Evolutionary conservation across 2,329 filamentous ascomycete species (phyloP), one percentile per base, ranked within the genome.

Genomic region (Plenodomus lindquistii): DNA sequence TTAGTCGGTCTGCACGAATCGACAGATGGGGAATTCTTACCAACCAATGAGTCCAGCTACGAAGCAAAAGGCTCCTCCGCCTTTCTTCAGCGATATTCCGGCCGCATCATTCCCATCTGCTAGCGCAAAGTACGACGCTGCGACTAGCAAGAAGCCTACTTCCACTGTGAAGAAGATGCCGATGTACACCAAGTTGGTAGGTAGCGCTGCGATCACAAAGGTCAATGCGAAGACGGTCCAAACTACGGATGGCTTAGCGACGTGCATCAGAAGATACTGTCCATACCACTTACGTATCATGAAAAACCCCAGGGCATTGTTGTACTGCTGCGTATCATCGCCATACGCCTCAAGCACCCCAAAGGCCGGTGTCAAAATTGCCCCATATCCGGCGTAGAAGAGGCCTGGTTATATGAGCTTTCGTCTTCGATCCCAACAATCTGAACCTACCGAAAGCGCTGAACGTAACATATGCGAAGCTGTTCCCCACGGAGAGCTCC

Each of bases 401-500:
- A 81, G 69, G 3, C 73, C 73, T 73, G 34, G n/a, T 9, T 21
- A 7, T 20, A 17, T 52, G 10, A 54, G 46, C 13, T 37, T n/a
- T 2, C 24, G 2, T 38, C 17, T 37, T 18, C 3, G 18, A 17
- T 11, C 9, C 8, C 3, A 4, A 15, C 1, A 18, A 15, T 36
- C 4, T n/a, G 8, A 8, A 50, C 65, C 39, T 51, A 75, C 80
- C 79, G 50, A 83, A 83, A 6, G 79, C 80, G 49, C 76, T 78
- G 29, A 82, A 74, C 0, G 81, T 77, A 0, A 79, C 82, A 46
- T 83, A 83, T 0, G 73, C 73, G 46, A 81, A 81, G 0, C 75
- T 77, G 43, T 83, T 82, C 0, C 80, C 80, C 10, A 75, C 66
- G 0, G 77, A 74, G 0, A 83, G 61, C 57, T 82, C 79, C 80